Conservation (phyloP, 345 rosid species). For the Moricandia moricandioides region DNA sequence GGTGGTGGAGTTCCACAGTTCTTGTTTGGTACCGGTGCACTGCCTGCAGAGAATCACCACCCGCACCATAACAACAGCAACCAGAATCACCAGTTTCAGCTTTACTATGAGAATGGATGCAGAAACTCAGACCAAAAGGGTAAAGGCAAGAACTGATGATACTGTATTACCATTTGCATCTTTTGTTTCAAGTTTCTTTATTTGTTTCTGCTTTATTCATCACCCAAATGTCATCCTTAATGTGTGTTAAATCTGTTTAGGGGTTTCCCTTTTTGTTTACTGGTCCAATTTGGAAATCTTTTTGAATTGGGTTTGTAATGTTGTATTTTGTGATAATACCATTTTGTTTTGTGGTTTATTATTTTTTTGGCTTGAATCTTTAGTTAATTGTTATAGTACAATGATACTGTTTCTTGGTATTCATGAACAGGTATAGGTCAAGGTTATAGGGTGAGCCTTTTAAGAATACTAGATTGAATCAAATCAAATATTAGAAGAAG, state of each 20-base stretch:
- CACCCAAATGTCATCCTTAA: constrained; percentile 16
- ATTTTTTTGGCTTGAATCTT: not conserved
- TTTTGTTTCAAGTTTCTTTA: constrained; percentile 1
- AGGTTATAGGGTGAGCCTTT: constrained; percentile 40
- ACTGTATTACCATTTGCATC: constrained; percentile 12
- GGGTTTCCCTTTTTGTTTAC: not conserved
- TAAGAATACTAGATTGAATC: constrained; percentile 35
- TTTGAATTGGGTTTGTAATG: constrained; percentile 27
- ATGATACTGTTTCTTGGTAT: constrained; percentile 45
- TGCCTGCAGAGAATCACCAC: constrained; percentile 59
- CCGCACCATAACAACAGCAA: constrained; percentile 40
- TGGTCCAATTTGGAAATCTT: not conserved
- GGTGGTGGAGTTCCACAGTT: constrained; percentile 67
- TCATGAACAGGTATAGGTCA: constrained; percentile 42
- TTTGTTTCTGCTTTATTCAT: not conserved
- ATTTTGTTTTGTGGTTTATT: constrained; percentile 34
- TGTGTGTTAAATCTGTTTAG: constrained; percentile 20
- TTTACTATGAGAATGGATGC: constrained; percentile 70
- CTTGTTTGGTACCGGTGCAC: constrained; percentile 48
- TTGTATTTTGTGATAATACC: constrained; percentile 27
- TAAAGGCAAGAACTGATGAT: constrained; percentile 65
- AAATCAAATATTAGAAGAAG: constrained; percentile 26
- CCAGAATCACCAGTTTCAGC: constrained; percentile 67
- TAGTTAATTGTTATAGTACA: constrained; percentile 9
- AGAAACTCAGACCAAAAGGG: constrained; percentile 76